A percentile compares a stretch with the other conserved stretches of the same genome.
Evolutionary conservation across 208 protist species (phyloP).

Genomic region (Angomonas desouzai): DNA sequence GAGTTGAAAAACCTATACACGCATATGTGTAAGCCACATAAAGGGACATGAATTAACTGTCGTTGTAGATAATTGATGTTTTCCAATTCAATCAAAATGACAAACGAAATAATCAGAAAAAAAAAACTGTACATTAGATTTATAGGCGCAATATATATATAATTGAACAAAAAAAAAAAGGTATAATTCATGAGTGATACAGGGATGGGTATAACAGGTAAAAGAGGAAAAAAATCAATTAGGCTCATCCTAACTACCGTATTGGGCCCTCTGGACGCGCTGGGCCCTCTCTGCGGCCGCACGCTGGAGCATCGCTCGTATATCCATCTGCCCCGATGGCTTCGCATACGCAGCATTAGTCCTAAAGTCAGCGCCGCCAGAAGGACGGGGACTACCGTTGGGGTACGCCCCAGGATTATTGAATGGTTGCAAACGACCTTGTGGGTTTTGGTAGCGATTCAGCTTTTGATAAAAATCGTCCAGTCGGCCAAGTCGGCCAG

Average conservation of each 20-base stretch:
- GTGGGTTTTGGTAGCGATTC: conserved; percentile 25
- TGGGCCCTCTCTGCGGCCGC: conserved; percentile 67
- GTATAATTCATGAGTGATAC: conserved; percentile 7
- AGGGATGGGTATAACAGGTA: too few relatives aligned
- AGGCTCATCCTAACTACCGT: conserved; percentile 3
- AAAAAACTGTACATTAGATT: conserved; percentile 5
- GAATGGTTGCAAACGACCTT: not conserved
- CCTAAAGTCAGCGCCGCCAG: not conserved
- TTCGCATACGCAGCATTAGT: not conserved
- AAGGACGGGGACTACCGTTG: not conserved
- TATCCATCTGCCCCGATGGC: conserved; percentile 32
- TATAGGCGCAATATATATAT: not conserved
- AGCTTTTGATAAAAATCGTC: conserved; percentile 42
- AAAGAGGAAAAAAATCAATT: too few relatives aligned
- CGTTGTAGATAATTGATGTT: not conserved
- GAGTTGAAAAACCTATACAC: too few relatives aligned
- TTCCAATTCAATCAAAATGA: not conserved
- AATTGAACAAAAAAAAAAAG: conserved; percentile 6
- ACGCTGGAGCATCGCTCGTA: conserved; percentile 75
- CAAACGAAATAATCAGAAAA: conserved; percentile 6
- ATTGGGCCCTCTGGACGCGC: conserved; percentile 19
- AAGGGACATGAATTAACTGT: too few relatives aligned
- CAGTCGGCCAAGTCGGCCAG: conserved; percentile 14
- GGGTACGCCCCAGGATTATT: not conserved
- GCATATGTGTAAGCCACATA: too few relatives aligned